Conservation (phyloP, 441 rosid genomes). For the Macaranga tanarius region DNA sequence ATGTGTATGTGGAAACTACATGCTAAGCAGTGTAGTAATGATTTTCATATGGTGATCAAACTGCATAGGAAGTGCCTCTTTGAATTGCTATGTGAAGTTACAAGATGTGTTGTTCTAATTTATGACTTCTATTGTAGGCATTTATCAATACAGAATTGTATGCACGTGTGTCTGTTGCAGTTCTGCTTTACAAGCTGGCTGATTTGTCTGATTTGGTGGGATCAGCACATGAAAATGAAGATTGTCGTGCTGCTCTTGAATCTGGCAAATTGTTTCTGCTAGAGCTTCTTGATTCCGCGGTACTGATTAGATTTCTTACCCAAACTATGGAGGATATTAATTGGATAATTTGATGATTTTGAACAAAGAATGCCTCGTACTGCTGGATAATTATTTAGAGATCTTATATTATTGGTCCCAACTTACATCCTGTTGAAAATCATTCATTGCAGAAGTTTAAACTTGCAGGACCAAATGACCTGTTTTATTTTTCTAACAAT, state of each 20-base stretch:
- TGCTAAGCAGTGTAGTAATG: constrained; percentile 3
- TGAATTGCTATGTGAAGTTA: constrained; percentile 12
- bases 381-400: constrained; percentile 1
- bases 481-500: neutral
- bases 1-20: neutral
- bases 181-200: constrained; percentile 71
- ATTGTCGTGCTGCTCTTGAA: constrained; percentile 54
- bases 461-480: neutral
- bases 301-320: constrained; percentile 30
- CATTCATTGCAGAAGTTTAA: neutral
- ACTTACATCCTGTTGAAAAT: neutral
- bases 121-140: constrained; percentile 45
- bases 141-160: constrained; percentile 91
- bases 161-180: constrained; percentile 92
- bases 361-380: neutral
- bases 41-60: constrained; percentile 12
- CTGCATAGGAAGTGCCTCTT: constrained; percentile 2
- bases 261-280: constrained; percentile 81
- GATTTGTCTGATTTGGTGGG: constrained; percentile 49
- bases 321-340: neutral
- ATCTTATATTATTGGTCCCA: neutral
- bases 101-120: constrained; percentile 6
- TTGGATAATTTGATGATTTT: neutral
- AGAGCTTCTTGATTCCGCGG: constrained; percentile 89
- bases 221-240: constrained; percentile 47